Conservation (phyloP, 768 basidiomycete species). For the Tremella fuciformis region DNA sequence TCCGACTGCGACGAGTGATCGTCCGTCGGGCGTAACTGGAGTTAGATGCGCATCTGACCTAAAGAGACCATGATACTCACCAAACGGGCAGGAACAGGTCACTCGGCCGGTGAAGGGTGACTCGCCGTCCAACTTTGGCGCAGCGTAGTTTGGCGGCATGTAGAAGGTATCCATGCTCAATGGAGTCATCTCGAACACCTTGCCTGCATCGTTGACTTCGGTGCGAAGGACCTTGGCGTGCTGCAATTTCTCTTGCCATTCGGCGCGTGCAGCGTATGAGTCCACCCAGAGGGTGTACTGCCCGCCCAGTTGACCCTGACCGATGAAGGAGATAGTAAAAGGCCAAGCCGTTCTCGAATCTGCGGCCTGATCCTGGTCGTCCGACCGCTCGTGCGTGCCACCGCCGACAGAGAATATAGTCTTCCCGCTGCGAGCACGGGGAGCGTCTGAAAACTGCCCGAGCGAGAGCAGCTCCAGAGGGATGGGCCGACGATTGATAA, state of each 20-base stretch:
- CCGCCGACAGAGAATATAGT: constrained; percentile 36
- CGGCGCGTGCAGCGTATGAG: constrained; percentile 65
- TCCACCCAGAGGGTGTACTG: constrained; percentile 85
- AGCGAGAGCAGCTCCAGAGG: constrained; percentile 85
- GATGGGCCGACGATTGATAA: constrained; percentile 62
- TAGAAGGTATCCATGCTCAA: constrained; percentile 85
- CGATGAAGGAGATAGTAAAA: constrained; percentile 83
- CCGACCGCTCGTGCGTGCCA: not conserved
- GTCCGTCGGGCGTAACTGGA: constrained; percentile 74
- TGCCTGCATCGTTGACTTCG: constrained; percentile 87
- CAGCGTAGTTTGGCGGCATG: constrained; percentile 61
- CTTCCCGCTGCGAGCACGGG: constrained; percentile 68
- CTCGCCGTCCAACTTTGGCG: constrained; percentile 57
- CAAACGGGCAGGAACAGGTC: constrained; percentile 92
- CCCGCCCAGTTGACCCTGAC: constrained; percentile 69
- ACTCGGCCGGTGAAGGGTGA: constrained; percentile 62
- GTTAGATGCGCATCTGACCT: not conserved
- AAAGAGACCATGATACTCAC: constrained; percentile 53
- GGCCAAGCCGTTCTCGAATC: constrained; percentile 81
- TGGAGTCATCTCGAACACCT: constrained; percentile 84
- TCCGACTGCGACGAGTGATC: constrained; percentile 84
- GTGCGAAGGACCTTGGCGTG: constrained; percentile 81
- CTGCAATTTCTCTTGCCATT: constrained; percentile 87
- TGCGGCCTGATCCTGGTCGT: constrained; percentile 50
- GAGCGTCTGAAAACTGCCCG: constrained; percentile 74